A percentile compares a stretch with the other conserved stretches of the same genome.
Evolutionary conservation across 176 grass and related monocot genomes (phyloP).

Genomic region (Avena eriantha): DNA sequence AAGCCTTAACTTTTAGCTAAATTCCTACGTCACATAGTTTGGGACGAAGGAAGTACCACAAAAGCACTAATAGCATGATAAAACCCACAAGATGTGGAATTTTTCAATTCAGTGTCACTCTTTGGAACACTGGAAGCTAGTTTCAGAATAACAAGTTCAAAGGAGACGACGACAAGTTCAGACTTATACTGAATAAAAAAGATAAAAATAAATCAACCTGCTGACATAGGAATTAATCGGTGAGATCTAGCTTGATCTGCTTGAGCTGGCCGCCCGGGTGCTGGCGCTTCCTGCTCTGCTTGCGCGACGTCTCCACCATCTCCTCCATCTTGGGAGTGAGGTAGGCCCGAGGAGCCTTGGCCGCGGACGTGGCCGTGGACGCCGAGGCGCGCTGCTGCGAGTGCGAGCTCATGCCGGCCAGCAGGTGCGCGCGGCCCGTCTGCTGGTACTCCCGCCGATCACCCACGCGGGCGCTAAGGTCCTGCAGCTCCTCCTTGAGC

Average conservation of each 20-base stretch:
- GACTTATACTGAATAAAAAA: not conserved
- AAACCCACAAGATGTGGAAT: not conserved
- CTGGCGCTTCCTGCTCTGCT: not conserved
- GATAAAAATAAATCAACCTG: not conserved
- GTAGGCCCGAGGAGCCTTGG: conserved; percentile 9
- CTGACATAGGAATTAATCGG: not conserved
- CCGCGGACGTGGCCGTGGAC: not conserved
- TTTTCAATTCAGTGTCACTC: not conserved
- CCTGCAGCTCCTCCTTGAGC: conserved; percentile 50
- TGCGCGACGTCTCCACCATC: not conserved
- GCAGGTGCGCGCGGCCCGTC: conserved; percentile 57
- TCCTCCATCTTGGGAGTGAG: conserved; percentile 5
- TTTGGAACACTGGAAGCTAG: not conserved
- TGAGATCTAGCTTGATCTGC: not conserved
- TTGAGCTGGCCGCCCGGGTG: not conserved
- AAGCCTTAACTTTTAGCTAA: too few relatives aligned
- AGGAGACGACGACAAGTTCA: not conserved
- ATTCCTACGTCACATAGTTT: too few relatives aligned
- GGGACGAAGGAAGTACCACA: too few relatives aligned
- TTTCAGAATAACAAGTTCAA: not conserved
- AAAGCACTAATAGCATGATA: not conserved
- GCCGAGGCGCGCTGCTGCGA: conserved; percentile 62
- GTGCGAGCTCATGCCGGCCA: conserved; percentile 68
- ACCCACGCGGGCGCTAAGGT: conserved; percentile 59
- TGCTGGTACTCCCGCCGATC: conserved; percentile 49